Evolutionary conservation across 2,329 filamentous ascomycete genomes (phyloP), one percentile per base, ranked within the genome.

Genomic region (Colletotrichum sp.): DNA sequence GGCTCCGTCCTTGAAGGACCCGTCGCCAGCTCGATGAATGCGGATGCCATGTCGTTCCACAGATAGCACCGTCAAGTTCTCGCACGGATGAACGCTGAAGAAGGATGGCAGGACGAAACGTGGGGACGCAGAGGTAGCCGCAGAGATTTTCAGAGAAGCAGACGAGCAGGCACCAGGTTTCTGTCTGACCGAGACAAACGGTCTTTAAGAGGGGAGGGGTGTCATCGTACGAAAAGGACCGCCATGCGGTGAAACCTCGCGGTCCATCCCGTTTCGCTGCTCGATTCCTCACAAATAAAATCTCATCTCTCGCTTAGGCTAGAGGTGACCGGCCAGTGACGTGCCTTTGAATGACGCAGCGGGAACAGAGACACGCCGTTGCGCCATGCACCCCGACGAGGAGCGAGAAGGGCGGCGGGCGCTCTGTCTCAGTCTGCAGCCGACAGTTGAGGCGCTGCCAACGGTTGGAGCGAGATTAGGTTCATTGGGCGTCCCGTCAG

Each of bases 371-470:
- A 60, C 67, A 34, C 34, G 12, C 36, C 36, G 36, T 21, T 39
- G 21, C 3, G 32, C 32, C 30, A 61, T 30, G 65, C 24, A 39
- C 16, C 36, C 55, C 65, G 57, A 6, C 8, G 55, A 36, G 30
- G 21, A 39, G 21, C 24, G n/a, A 6, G 30, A 39, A 30, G 36
- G 39, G 18, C 43, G 24, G 32, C 30, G 6, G 18, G 30, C 59
- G 26, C 32, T 60, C 24, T 61, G 71, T 73, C 59, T 69, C 65
- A 63, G 21, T 68, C 65, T 73, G 71, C 71, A 48, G 57, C 57
- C 43, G 57, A 70, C 71, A 73, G 66, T 63, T 70, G 71, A 64
- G 71, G 71, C 71, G 71, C 57, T 70, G 59, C 57, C 30, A 73
- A 70, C 39, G 30, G 65, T 26, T 30, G 59, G 59, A 61, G 30